Evolutionary conservation across 768 basidiomycete genomes (phyloP), one percentile per base, ranked within the genome.

Genomic region (Russula brevipes): DNA sequence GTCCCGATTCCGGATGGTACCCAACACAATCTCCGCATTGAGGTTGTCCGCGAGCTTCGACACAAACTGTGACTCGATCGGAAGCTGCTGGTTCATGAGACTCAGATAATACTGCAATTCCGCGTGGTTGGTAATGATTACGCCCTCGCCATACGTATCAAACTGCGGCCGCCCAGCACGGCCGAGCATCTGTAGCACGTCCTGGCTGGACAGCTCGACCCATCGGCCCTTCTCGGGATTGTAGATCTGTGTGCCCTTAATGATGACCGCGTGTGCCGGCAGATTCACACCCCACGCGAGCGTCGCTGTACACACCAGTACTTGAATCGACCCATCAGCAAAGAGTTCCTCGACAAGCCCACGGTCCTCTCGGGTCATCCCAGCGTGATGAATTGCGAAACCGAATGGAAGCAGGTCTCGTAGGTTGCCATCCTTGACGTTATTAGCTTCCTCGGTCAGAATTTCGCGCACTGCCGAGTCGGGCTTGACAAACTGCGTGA

Each of bases 191-290:
- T 99, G 97, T 5, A 99, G 78, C 0, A 98, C 94, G 72, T 98
- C 97, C 74, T 98, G 97, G 0, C 88, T 86, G 1, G 92, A 95
- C 6, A 98, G 77, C 73, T 98, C 97, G 4, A 91, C 89, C 97
- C 97, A 99, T 4, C 91, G 86, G 19, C 97, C 97, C 76, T 98
- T 97, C 76, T 97, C 95, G 0, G 97, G 97, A 74, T 97, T 98
- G 76, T 98, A 99, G 65, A 98, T 95, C 76, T 98, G 95, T 0
- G 97, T 98, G n/a, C 97, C 97, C 73, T 98, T 99, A 81, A 99
- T 98, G 77, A 98, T 94, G 76, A 98, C 96, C 8, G 93, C 89
- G 67, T 98, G 97, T 1, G 95, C 96, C 3, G 97, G 97, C 0
- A 98, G 78, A 72, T 99, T 99, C 76, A 99, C 96, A 78, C 96